phyloP scores from a whole-genome alignment of 805 yeast species.

The Candida hungchunana region DNA sequence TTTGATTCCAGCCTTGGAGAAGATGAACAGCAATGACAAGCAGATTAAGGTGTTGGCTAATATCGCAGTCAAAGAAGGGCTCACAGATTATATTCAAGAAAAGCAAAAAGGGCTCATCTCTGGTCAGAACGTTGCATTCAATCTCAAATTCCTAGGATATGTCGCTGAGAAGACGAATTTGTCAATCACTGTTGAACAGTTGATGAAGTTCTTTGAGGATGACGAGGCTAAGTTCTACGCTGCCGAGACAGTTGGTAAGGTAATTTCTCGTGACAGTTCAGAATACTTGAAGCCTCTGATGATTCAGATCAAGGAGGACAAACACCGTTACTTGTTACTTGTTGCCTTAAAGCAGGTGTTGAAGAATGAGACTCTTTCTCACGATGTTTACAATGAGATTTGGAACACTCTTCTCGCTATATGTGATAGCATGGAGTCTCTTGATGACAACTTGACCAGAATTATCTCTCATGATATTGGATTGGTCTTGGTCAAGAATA shows the following conservation, averaged over 20 bases:
- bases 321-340: constrained; percentile 27
- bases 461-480: constrained; percentile 25
- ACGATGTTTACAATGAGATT: constrained; percentile 25
- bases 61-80: constrained; percentile 22
- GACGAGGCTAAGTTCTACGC: constrained; percentile 42
- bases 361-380: constrained; percentile 16
- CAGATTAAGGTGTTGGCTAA: constrained; percentile 24
- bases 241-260: constrained; percentile 49
- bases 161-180: constrained; percentile 37
- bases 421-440: constrained; percentile 7
- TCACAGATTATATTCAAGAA: constrained; percentile 19
- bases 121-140: constrained; percentile 28
- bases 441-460: constrained; percentile 24
- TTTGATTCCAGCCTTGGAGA: constrained; percentile 24
- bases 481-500: constrained; percentile 28
- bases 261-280: constrained; percentile 37
- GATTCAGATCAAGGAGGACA: constrained; percentile 21
- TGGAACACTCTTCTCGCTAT: constrained; percentile 26
- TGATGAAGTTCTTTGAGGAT: constrained; percentile 32
- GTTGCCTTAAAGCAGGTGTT: constrained; percentile 30
- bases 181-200: constrained; percentile 32
- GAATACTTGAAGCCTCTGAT: constrained; percentile 38
- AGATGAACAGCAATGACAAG: constrained; percentile 16
- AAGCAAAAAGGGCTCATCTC: constrained; percentile 20
- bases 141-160: constrained; percentile 45